Conservation (phyloP, 495 filamentous ascomycete genomes). For the Amphirosellinia nigrospora region DNA sequence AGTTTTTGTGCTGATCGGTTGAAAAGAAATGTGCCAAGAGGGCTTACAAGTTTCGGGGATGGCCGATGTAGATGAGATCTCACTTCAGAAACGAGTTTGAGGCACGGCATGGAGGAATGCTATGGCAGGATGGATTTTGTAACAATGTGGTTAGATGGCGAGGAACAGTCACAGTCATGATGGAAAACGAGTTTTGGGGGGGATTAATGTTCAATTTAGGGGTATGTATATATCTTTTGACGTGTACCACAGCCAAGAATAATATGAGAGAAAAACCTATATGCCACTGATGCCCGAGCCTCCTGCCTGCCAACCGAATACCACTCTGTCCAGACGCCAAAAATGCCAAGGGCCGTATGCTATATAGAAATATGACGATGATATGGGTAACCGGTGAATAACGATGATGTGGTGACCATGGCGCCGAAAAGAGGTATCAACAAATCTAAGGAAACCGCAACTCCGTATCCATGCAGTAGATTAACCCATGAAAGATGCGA, state of each 20-base stretch:
- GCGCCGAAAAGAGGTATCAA: neutral
- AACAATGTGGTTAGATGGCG: neutral
- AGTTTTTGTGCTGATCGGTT: neutral
- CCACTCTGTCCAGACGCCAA: conserved; percentile 6
- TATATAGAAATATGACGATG: conserved; percentile 12
- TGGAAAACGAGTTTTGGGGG: neutral
- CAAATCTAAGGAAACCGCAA: conserved; percentile 5
- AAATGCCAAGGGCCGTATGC: conserved; percentile 10
- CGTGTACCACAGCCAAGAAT: conserved; percentile 1
- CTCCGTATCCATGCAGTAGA: conserved; percentile 22
- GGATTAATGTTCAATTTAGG: conserved; percentile 1
- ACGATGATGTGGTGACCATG: conserved; percentile 14
- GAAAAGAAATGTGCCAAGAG: neutral
- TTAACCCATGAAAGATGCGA: conserved; percentile 2
- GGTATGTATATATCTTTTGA: neutral
- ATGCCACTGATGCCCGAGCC: conserved; percentile 12
- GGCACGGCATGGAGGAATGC: neutral
- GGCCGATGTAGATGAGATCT: neutral
- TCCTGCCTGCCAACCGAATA: neutral
- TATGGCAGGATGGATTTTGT: neutral
- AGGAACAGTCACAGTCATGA: neutral
- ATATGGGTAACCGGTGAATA: neutral
- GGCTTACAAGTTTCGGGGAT: neutral
- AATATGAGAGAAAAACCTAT: conserved; percentile 3
- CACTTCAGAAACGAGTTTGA: neutral